Percentiles rank a stretch among this genome's conserved stretches.
Conservation (phyloP, 2,329 filamentous ascomycete genomes). For the Sodiomyces alkalinus region DNA sequence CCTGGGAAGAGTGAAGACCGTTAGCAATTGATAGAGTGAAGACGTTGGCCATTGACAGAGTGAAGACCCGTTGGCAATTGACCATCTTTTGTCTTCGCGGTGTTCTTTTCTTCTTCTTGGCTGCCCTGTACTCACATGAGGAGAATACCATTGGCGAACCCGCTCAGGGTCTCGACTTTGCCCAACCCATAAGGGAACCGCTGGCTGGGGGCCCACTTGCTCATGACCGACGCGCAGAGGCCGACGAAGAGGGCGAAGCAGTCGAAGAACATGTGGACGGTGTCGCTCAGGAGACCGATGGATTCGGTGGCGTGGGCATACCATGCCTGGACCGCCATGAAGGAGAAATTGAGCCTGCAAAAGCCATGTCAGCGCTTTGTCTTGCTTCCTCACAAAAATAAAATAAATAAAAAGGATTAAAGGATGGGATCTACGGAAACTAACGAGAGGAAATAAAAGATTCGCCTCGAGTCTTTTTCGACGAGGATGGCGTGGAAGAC, state of each 20-base stretch:
- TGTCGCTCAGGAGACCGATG: slow-evolving; percentile 87
- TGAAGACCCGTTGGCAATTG: too few relatives aligned
- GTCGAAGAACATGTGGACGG: slow-evolving; percentile 99
- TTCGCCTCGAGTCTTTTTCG: slow-evolving; percentile 84
- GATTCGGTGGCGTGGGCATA: slow-evolving; percentile 93
- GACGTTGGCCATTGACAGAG: too few relatives aligned
- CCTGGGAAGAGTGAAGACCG: slow-evolving; percentile 23
- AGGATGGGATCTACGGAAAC: slow-evolving; percentile 12
- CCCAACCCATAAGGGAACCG: slow-evolving; percentile 91
- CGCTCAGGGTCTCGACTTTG: slow-evolving; percentile 90
- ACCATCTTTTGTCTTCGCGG: too few relatives aligned
- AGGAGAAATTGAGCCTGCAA: slow-evolving; percentile 71
- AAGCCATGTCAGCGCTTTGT: slow-evolving; percentile 6
- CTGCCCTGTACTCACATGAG: slow-evolving; percentile 49
- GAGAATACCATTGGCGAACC: slow-evolving; percentile 92
- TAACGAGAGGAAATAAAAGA: slow-evolving; percentile 93
- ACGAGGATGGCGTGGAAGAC: slow-evolving; percentile 73
- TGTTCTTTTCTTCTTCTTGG: too few relatives aligned
- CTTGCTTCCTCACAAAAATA: too few relatives aligned
- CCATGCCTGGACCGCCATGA: slow-evolving; percentile 89
- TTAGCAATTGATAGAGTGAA: too few relatives aligned
- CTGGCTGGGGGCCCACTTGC: slow-evolving; percentile 86
- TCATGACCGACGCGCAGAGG: slow-evolving; percentile 81
- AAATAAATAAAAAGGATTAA: slow-evolving; percentile 1
- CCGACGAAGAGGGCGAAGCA: slow-evolving; percentile 86